Base-by-base conservation (phyloP, 2,329 filamentous ascomycete species). In the Paecilomyces variotii region DNA sequence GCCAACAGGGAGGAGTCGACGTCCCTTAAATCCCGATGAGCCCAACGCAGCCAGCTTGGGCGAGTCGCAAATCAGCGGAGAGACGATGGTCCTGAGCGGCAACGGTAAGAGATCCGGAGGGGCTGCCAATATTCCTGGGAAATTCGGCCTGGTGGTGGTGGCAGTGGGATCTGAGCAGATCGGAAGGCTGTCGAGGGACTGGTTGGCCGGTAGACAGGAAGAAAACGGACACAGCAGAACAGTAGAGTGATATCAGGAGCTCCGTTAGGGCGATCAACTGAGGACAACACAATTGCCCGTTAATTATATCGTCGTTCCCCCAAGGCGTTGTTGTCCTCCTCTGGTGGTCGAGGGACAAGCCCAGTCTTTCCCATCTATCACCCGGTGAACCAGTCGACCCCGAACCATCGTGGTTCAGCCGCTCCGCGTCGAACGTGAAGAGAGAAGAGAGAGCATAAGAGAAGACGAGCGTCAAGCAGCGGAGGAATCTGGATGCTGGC, bases 1-100 rank as follows among this genome's bases (percentile, higher is more conserved):
- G 50, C 50, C 50, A 28, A 9, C 50, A 28, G 50, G 26, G 50
- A 65, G 54, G 62, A 63, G 35, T 56, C 60, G 51, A 62, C 57
- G 25, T 61, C 39, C 39, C 39, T 45, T 61, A 9, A 58, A 64
- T 57, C 62, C 65, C 34, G 66, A 68, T 55, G 61, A 61, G 28
- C 64, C 65, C 53, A 61, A 56, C 19, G 66, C 66, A 11, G 67
- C 60, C 56, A 66, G 67, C 58, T 57, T 67, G 32, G 64, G 67
- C 50, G 52, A 67, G 12, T 58, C 59, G 50, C 50, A 52, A 52
- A 52, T 52, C 50, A 52, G 50, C 50, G 50, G 19, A 52, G 50
- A 52, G 50, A 28, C 7, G 50, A 45, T 19, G 39, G 39, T 14
- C 39, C 39, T 45, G 39, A 45, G 39, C 39, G 39, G 39, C 39